A percentile compares a stretch with the other conserved stretches of the same genome.
These are phyloP conservation scores for Dothidotthia symphoricarpi DNA, from an alignment of 2,329 filamentous ascomycete species.

Conservation along the genomic window DNA sequence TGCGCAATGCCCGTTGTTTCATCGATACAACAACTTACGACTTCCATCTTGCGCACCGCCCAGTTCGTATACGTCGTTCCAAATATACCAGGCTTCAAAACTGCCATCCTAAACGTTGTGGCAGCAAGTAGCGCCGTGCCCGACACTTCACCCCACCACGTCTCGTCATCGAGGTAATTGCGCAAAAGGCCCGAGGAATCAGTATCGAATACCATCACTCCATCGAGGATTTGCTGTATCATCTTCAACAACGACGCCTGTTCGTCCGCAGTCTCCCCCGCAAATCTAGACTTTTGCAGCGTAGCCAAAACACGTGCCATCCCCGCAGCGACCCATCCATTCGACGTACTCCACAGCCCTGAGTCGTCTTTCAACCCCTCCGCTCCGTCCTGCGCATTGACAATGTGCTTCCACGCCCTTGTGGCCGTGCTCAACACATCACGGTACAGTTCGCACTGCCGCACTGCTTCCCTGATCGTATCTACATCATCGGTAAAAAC, in stretches of 20 bases:
- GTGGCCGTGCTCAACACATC: constrained; percentile 37
- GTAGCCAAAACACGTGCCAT: constrained; percentile 50
- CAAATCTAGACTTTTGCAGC: constrained; percentile 33
- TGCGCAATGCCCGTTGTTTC: constrained; percentile 38
- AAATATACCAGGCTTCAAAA: constrained; percentile 42
- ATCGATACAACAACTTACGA: constrained; percentile 40
- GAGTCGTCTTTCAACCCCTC: constrained; percentile 25
- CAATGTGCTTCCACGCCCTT: constrained; percentile 50
- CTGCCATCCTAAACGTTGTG: constrained; percentile 48
- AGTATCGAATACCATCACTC: constrained; percentile 34
- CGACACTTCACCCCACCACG: constrained; percentile 50
- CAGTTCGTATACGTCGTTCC: constrained; percentile 41
- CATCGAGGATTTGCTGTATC: constrained; percentile 42
- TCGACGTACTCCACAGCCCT: constrained; percentile 50
- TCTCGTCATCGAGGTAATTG: constrained; percentile 49
- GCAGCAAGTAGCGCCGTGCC: constrained; percentile 50
- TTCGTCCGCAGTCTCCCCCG: constrained; percentile 11
- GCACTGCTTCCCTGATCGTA: constrained; percentile 39
- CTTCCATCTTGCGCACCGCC: constrained; percentile 44
- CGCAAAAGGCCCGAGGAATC: constrained; percentile 43
- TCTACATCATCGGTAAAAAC: constrained; percentile 40
- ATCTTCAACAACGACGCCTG: constrained; percentile 30
- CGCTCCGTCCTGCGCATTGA: constrained; percentile 24
- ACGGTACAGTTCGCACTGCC: constrained; percentile 46
- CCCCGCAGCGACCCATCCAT: constrained; percentile 51